Evolutionary conservation across 2,329 filamentous ascomycete species (phyloP), one percentile per base, ranked within the genome.

Genomic region (Myriosclerotinia scirpicola): DNA sequence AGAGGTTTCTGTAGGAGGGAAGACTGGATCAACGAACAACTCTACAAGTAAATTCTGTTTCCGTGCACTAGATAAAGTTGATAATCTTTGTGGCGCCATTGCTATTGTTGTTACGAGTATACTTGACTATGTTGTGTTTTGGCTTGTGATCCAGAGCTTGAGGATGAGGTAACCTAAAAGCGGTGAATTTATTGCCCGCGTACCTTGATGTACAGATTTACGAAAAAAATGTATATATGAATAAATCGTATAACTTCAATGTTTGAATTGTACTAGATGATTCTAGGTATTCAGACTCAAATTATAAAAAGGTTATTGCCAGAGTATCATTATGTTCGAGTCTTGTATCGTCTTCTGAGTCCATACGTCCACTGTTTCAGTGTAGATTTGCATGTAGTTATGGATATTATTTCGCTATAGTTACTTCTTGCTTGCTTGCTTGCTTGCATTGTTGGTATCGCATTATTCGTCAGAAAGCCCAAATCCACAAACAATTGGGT

Each of bases 1-100:
- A 7, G 34, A 22, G 9, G 26, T 44, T 22, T 3, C 22, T 42
- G 52, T 26, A 26, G 8, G 38, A 7, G 34, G 30, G 9, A 38
- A 34, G 17, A 50, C 14, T 50, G 48, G 22, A 30, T 38, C 4
- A 34, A 48, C 70, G 15, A 70, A 77, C 75, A 76, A 77, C 69
- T 77, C 75, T 42, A 77, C 70, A 9, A 76, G 69, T 34, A 77
- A 59, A 69, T 75, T 69, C 67, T 77, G 75, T 54, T 69, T 76
- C 68, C 74, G 74, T 68, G 76, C 74, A 67, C 73, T 68, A 22
- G 75, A 70, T 14, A 76, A 66, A 36, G 62, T 67, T 22, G 71
- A 69, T 15, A 75, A 68, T 36, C 59, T 66, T 65, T 70, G 72
- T 52, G 71, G 59, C 38, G 70, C 67, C 72, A 76, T 76, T 20